Percentiles rank a stretch among this genome's conserved stretches.
Evolutionary conservation across 768 basidiomycete species (phyloP).

Genomic region (Neoboletus magnificus): DNA sequence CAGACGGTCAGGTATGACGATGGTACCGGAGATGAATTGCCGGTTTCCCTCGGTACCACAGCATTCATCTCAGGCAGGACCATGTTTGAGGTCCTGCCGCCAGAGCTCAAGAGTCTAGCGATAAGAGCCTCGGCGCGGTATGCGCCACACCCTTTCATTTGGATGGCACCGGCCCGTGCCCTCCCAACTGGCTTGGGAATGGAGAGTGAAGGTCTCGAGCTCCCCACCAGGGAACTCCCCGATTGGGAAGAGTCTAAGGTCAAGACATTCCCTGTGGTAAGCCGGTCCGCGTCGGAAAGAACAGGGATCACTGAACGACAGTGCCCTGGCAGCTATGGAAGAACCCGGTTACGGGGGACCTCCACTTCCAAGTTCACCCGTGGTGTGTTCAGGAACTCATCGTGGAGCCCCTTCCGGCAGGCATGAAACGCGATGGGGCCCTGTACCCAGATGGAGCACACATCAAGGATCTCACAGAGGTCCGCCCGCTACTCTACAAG

Average conservation of each 20-base stretch:
- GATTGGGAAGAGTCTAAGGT: conserved; percentile 74
- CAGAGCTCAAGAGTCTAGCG: conserved; percentile 72
- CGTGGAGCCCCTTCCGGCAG: conserved; percentile 67
- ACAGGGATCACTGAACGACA: neutral
- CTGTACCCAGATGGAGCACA: conserved; percentile 82
- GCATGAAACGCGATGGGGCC: conserved; percentile 54
- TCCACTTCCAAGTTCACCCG: conserved; percentile 91
- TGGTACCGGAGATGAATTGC: conserved; percentile 78
- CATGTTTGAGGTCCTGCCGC: conserved; percentile 79
- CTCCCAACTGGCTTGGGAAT: conserved; percentile 80
- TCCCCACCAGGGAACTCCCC: conserved; percentile 64
- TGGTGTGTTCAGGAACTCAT: conserved; percentile 65
- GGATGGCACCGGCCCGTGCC: conserved; percentile 80
- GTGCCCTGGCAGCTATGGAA: conserved; percentile 70
- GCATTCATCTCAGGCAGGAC: conserved; percentile 80
- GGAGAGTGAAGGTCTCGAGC: conserved; percentile 72
- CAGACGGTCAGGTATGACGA: conserved; percentile 81
- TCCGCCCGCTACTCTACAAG: conserved; percentile 75
- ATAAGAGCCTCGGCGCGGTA: conserved; percentile 75
- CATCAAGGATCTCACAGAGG: conserved; percentile 67
- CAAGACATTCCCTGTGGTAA: conserved; percentile 66
- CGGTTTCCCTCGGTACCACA: conserved; percentile 83
- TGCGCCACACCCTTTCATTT: conserved; percentile 84
- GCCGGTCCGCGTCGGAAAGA: conserved; percentile 12
- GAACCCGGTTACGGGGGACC: conserved; percentile 76